phyloP scores from a whole-genome alignment of 2,329 filamentous ascomycete genomes.

The Trichoderma pleuroti region DNA sequence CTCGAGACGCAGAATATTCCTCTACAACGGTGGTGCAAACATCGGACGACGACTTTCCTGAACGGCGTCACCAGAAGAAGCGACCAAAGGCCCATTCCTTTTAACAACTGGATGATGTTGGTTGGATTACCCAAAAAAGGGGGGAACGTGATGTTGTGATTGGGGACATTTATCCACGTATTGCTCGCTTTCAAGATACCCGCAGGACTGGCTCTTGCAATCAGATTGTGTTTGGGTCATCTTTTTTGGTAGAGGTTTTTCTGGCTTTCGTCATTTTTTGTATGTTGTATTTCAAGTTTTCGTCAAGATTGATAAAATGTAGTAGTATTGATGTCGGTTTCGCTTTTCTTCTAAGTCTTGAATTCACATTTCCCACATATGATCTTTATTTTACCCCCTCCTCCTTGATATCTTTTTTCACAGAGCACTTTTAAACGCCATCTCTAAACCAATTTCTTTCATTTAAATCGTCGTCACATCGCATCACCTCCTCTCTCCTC shows the following conservation, averaged over 20 bases:
- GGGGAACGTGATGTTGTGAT: neutral
- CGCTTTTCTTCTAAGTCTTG: neutral
- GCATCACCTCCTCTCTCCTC: constrained; percentile 24
- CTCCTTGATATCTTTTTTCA: neutral
- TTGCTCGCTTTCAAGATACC: constrained; percentile 3
- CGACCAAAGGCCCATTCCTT: constrained; percentile 16
- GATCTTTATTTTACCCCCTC: neutral
- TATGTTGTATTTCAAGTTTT: neutral
- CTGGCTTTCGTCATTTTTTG: neutral
- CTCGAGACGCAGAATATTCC: neutral
- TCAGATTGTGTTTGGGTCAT: neutral
- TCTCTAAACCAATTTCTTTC: neutral
- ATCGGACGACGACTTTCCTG: neutral
- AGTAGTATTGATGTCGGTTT: neutral
- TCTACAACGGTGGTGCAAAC: neutral
- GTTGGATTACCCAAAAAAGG: neutral
- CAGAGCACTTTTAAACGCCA: neutral
- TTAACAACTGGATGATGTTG: neutral
- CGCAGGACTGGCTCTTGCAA: neutral
- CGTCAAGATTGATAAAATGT: neutral
- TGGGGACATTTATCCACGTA: neutral
- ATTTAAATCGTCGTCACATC: neutral
- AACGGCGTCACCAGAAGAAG: constrained; percentile 11
- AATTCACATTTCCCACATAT: neutral
- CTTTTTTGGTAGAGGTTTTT: neutral